Evolutionary conservation across 306 rosid genomes (phyloP).

Genomic region (Ormosia semicastrata): DNA sequence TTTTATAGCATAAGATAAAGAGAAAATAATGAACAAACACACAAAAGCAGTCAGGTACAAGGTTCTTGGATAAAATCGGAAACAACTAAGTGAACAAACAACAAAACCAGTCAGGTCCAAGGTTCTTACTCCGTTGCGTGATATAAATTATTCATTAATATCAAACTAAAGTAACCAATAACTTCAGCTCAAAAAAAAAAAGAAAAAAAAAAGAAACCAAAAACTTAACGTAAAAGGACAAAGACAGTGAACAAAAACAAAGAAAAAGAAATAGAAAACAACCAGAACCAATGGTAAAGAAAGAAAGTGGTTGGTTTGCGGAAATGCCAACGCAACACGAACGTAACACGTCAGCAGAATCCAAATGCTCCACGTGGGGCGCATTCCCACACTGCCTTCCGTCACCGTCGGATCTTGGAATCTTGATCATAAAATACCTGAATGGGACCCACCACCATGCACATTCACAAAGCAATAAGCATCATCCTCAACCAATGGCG

Average conservation of each 20-base stretch:
- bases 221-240: neutral
- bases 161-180: neutral
- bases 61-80: neutral
- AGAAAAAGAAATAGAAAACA: neutral
- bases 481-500: neutral
- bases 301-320: neutral
- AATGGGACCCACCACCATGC: neutral
- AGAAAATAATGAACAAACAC: neutral
- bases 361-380: neutral
- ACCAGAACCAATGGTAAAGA: slow-evolving; percentile 13
- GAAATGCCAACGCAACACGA: neutral
- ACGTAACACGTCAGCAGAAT: slow-evolving; percentile 3
- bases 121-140: neutral
- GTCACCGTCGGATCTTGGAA: neutral
- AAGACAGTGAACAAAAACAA: neutral
- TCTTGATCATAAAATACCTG: neutral
- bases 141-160: neutral
- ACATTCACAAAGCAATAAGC: neutral
- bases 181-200: no score
- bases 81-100: slow-evolving; percentile 1
- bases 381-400: neutral
- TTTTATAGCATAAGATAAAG: neutral
- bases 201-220: neutral
- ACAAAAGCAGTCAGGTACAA: slow-evolving; percentile 4
- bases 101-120: neutral